Evolutionary conservation across 257 asterid species (phyloP), one percentile per base, ranked within the genome.

Genomic region (Nicotiana tomentosiformis): DNA sequence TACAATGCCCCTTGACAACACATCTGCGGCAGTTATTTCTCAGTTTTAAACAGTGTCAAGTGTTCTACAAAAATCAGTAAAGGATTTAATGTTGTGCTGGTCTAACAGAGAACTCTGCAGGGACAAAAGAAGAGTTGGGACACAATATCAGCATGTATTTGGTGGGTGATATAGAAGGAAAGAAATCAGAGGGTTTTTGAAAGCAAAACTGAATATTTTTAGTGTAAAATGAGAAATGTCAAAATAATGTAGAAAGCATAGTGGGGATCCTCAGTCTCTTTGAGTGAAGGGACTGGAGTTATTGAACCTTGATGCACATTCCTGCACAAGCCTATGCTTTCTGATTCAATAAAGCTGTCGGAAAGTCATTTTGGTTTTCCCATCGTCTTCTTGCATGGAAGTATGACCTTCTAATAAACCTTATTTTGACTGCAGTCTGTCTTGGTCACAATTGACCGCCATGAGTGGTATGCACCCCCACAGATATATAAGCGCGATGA

Each of bases 401-500:
- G 64, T 15, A 49, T 49, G 80, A 29, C 26, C 80, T 39, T 43
- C 78, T 74, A 74, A 74, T 74, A 74, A 74, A 49, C 64, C 64
- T 69, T 89, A 23, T 49, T 39, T 74, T 72, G 82, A 70, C 26
- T 90, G 90, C 98, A 96, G 99, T 93, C 99, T 86, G 99, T 93
- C 86, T 94, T 96, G 84, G 98, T 96, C 86, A 94, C 99, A 66
- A 86, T 96, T 82, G 99, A 96, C 78, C 96, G 98, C 80, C 98
- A 94, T 85, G 98, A 96, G 87, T 96, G 99, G 99, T 94, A 96
- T 89, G 98, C 99, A 76, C 90, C 94, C 77, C 98, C 99, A 69
- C 97, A 90, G 78, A 87, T 92, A 85, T 96, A 93, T 84, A 91
- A 93, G 61, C 98, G 98, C 66, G 86, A 94, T 84, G 99, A 94